A percentile compares a stretch with the other conserved stretches of the same genome.
Conservation (phyloP, 2,329 filamentous ascomycete species). For the Elsinoe necatrix region DNA sequence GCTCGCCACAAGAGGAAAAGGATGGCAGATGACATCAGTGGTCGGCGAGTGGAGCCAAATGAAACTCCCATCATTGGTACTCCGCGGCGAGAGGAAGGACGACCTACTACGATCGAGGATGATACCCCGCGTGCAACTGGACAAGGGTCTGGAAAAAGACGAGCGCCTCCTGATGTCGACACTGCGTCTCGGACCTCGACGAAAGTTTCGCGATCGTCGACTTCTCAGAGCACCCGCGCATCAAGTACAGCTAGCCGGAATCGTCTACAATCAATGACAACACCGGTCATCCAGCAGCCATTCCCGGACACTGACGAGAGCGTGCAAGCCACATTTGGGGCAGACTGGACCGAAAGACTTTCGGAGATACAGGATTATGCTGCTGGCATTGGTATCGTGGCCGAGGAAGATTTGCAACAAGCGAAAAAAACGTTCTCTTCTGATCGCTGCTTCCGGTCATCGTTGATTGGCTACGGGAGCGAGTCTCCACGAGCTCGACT, state of each 20-base stretch:
- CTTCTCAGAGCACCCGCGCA: too few relatives aligned
- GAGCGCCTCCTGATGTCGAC: too few relatives aligned
- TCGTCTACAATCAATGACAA: background rate
- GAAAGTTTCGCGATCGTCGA: too few relatives aligned
- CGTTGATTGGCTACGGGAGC: background rate
- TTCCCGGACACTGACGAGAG: background rate
- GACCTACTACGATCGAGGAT: too few relatives aligned
- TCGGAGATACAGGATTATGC: background rate
- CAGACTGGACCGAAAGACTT: background rate
- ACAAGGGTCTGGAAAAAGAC: too few relatives aligned
- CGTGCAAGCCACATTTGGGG: background rate
- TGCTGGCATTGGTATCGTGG: background rate
- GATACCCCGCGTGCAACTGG: too few relatives aligned
- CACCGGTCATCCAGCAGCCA: background rate
- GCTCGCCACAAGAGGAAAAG: too few relatives aligned
- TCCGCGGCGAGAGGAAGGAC: too few relatives aligned
- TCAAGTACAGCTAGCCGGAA: background rate
- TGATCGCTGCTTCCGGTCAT: background rate
- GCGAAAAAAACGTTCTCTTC: background rate
- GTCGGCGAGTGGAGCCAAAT: too few relatives aligned
- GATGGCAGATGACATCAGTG: too few relatives aligned
- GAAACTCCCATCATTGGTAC: too few relatives aligned
- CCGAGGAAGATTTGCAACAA: background rate
- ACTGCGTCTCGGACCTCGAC: too few relatives aligned
- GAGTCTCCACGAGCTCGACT: background rate